Evolutionary conservation across 2,329 filamentous ascomycete species (phyloP), one percentile per base, ranked within the genome.

Genomic region (Ceratocystis colombiana): DNA sequence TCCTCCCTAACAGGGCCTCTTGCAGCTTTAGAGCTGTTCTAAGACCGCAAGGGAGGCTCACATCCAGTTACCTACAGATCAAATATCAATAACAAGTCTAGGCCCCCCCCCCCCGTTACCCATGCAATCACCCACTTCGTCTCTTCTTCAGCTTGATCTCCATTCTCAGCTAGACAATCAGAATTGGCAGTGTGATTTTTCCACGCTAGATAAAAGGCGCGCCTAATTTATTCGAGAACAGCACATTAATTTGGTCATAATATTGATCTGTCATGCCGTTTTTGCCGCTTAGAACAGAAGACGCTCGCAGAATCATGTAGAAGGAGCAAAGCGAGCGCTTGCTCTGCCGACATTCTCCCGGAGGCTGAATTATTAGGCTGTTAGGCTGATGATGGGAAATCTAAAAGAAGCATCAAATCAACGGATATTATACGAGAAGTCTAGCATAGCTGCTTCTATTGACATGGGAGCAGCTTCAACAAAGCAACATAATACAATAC

Each of bases 221-320:
- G 10, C 25, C 20, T 15, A 8, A 12, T 15, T 10, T 53, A 2
- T 28, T 53, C 48, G 10, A 53, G 48, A 53, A 53, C 10, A 10
- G 20, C 17, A 48, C 17, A 20, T 7, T 53, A 28, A 15, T 28
- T 53, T 7, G 25, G 25, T 25, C 22, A 10, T 28, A 15, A 15
- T 28, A 15, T 28, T 6, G 48, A 50, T 10, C 22, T 12, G 48
- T 53, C 48, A 28, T 17, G n/a, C n/a, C 8, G 48, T 22, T 20
- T 50, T 57, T 33, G 22, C 22, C n/a, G 15, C 12, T 25, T 15
- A 12, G 5, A 17, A 12, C 53, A 57, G 30, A 12, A 57, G 53
- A 57, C 53, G 22, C 28, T 28, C 12, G n/a, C 53, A 57, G 53
- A 57, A 57, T 57, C 22, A 30, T 57, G 53, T 57, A 33, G 53